A percentile compares a stretch with the other conserved stretches of the same genome.
phyloP scores from a whole-genome alignment of 1,284 basidiomycete species.

The Leccinum colubrinum region DNA sequence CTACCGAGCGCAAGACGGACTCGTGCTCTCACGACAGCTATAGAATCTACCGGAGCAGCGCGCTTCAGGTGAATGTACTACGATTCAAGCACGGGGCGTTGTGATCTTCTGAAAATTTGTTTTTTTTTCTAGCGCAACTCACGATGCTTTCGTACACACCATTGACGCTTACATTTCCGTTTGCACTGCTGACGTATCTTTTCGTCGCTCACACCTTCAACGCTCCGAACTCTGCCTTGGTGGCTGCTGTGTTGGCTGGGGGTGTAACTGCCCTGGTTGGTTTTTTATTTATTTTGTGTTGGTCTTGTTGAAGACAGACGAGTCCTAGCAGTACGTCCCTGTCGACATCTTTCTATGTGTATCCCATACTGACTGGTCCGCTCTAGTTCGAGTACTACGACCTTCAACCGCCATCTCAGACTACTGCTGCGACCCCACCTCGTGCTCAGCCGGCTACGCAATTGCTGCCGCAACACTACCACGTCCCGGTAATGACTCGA shows the following conservation, averaged over 20 bases:
- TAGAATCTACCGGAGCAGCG: constrained; percentile 36
- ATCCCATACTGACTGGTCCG: constrained; percentile 7
- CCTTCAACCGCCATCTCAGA: constrained; percentile 35
- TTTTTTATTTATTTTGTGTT: constrained; percentile 60
- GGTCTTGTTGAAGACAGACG: constrained; percentile 69
- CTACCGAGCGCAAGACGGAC: constrained; percentile 74
- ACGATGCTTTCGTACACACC: constrained; percentile 80
- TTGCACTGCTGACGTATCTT: constrained; percentile 80
- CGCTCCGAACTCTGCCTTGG: constrained; percentile 76
- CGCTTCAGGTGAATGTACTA: constrained; percentile 23
- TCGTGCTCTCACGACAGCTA: constrained; percentile 51
- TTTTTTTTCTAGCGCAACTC: constrained; percentile 49
- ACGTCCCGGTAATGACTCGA: constrained; percentile 3
- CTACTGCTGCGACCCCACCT: neutral
- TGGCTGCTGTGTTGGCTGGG: constrained; percentile 76
- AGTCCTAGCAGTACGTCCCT: too few species aligned
- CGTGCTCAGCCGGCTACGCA: constrained; percentile 11
- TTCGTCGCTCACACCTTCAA: constrained; percentile 83
- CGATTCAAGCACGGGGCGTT: too few species aligned
- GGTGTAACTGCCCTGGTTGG: constrained; percentile 81
- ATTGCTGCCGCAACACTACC: constrained; percentile 9
- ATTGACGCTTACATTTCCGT: constrained; percentile 76
- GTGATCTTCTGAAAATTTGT: neutral
- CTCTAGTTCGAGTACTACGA: constrained; percentile 46
- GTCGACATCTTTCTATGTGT: neutral